Evolutionary conservation across 1,284 basidiomycete genomes (phyloP).

Genomic region (Ustilago sp.): DNA sequence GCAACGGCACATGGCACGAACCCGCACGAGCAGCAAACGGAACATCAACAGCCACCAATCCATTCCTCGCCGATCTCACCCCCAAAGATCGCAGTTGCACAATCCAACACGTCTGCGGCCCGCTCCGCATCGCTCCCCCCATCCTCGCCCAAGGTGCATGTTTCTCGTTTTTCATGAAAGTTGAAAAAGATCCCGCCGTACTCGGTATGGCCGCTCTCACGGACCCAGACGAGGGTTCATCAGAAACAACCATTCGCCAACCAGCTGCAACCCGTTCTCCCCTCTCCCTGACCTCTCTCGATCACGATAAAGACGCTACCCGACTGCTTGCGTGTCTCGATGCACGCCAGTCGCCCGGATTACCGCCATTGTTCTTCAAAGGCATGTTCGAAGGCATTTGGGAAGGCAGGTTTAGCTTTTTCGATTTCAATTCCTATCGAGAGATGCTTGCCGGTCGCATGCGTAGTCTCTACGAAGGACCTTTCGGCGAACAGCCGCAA

Average conservation of each 20-base stretch:
- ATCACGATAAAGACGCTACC: slow-evolving; percentile 59
- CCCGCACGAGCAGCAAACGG: background rate
- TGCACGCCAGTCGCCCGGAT: slow-evolving; percentile 70
- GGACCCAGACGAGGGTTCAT: slow-evolving; percentile 26
- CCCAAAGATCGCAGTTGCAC: slow-evolving; percentile 68
- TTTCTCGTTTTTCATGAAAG: slow-evolving; percentile 69
- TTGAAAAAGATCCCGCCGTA: slow-evolving; percentile 68
- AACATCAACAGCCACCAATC: slow-evolving; percentile 47
- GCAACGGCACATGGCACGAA: background rate
- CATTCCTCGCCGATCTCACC: slow-evolving; percentile 71
- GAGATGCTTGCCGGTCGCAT: slow-evolving; percentile 72
- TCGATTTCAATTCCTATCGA: slow-evolving; percentile 74
- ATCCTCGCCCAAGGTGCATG: slow-evolving; percentile 68
- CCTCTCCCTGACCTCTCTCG: slow-evolving; percentile 44
- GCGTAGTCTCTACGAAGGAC: slow-evolving; percentile 72
- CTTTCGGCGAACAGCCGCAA: slow-evolving; percentile 74
- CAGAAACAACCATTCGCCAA: slow-evolving; percentile 26
- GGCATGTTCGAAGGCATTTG: slow-evolving; percentile 72
- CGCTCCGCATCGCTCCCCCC: slow-evolving; percentile 63
- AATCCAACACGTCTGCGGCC: slow-evolving; percentile 70
- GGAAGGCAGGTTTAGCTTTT: slow-evolving; percentile 74
- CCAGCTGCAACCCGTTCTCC: slow-evolving; percentile 37
- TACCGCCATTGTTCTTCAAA: slow-evolving; percentile 70
- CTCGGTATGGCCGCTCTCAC: slow-evolving; percentile 44
- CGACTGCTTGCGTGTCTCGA: slow-evolving; percentile 62